Base-by-base conservation (phyloP, 2,329 filamentous ascomycete genomes). In the Sphaerulina musiva region DNA sequence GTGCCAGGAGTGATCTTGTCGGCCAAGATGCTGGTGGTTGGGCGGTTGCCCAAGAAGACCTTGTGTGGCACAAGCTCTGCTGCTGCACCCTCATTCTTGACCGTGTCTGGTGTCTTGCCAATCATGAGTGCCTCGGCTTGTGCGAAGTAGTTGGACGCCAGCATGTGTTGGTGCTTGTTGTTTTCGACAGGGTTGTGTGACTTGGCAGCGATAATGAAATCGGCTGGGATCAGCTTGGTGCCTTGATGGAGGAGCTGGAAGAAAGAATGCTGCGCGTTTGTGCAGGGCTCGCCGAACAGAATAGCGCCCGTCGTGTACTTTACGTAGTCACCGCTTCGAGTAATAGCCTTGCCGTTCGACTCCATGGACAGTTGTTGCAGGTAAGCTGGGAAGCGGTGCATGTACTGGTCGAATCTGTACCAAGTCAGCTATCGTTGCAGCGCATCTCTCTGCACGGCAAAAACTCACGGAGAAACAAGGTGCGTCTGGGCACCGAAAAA, bases 301-400 rank as follows among this genome's bases (percentile, higher is more conserved):
- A 98, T 92, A 51, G 93, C 83, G 46, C 93, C 92, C 38, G 93
- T 98, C 55, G 91, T 96, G 79, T 98, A 98, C 78, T 95, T 95
- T 69, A 95, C 91, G 57, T 95, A 86, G 61, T 85, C 82, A 38
- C 90, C 85, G 54, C 83, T 86, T 68, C 93, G 89, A 59, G 92
- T 95, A 69, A 97, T 90, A 58, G 87, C 89, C 81, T 98, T 98
- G 70, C 93, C 93, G 74, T 98, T 98, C 58, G 92, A 97, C 80
- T 98, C 93, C 93, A 98, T 98, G 58, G 92, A 97, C 56, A 98
- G 80, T 77, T 98, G 93, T 78, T 98, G 93, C 52, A 98, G 87
- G 78, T 98, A 98, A 65, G 93, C 93, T 38, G 93, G 91, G 85
- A 98, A 97, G 64, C 93, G 89, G 82, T 96, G 90, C 63, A 98